Base-by-base conservation (phyloP, 2,329 filamentous ascomycete genomes). In the Parastagonospora avenae region DNA sequence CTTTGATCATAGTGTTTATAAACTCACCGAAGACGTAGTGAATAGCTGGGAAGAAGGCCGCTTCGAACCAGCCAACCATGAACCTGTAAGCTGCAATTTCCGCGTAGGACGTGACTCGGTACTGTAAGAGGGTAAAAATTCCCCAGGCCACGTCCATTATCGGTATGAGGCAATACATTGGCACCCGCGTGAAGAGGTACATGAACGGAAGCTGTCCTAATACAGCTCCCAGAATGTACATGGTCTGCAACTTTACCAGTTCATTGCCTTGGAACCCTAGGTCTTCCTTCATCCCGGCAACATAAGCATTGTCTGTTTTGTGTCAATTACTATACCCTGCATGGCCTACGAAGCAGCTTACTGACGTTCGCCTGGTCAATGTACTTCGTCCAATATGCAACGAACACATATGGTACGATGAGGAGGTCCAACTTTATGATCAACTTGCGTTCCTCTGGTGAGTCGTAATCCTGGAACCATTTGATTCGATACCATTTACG, bases 101-200 rank as follows among this genome's bases (percentile, higher is more conserved):
- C 0, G 76, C 74, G 54, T 77, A 83, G 2, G 75, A 72, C 2
- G 74, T 69, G 1, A 77, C 77, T 4, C 81, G 77, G 46, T 79
- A 84, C 50, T 84, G 81, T 2, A 84, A 68, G 8, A 86, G 72
- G 0, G 82, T 85, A 52, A 85, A 82, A 12, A 84, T 65, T 0
- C 81, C 82, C 83, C 83, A 85, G 2, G 72, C 64, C 1, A 84
- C 55, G 50, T 84, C 80, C 53, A 83, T 71, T 8, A 75, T 72
- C 0, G 82, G 82, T 5, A 84, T 76, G 0, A 81, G 57, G 67
- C 76, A 83, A 47, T 77, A 75, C 67, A 84, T 79, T 0, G 80
- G 64, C 8, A 70, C 42, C 6, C 62, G 59, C 0, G 64, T 68
- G 51, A 83, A 80, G 1, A 83, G 66, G 51, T 81, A 82, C 54